Evolutionary conservation across 1,139 yeast species (phyloP), one percentile per base, ranked within the genome.

Genomic region (Candida glucosophila): DNA sequence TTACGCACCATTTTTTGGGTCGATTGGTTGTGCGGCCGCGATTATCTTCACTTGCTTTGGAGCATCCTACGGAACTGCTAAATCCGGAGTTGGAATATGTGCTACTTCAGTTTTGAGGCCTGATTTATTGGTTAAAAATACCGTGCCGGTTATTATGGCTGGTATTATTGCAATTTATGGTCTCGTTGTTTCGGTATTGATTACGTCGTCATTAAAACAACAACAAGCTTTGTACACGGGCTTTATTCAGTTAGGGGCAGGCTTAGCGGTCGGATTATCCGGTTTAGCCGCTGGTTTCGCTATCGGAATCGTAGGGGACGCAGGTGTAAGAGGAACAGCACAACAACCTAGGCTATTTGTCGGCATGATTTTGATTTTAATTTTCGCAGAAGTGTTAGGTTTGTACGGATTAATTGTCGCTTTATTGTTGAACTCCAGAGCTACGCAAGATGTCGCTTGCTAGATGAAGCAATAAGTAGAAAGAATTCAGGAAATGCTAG

Each of bases 121-220:
- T 39, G 97, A 90, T 57, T 72, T 85, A 58, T 73, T 80, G 62
- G 93, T 86, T 42, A 81, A 74, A 60, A 79, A 77, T 58, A 77
- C 82, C 50, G 92, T 92, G 40, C 98, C 98, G 36, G 98, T 92
- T 44, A 80, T 92, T 65, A 88, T 92, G 96, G 95, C 97, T 37
- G 99, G 99, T 82, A 92, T 92, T 55, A 82, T 92, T 62, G 96
- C 98, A 57, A 92, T 92, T 64, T 92, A 92, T 56, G 99, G 99
- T 29, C 72, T 92, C 53, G 98, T 92, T 36, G 97, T 92, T 36
- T 80, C 95, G 14, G 99, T 92, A 34, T 73, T 92, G 55, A 90
- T 92, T 40, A 82, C 96, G 25, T 90, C 88, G 47, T 74, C 90
- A 25, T 79, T 88, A 51, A 79, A 76, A 49, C 95, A 83, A 61